Percentiles rank a stretch among this genome's conserved stretches.
These are phyloP conservation scores for Dendrothele bispora DNA, from an alignment of 768 basidiomycete species.

Conservation along the genomic window DNA sequence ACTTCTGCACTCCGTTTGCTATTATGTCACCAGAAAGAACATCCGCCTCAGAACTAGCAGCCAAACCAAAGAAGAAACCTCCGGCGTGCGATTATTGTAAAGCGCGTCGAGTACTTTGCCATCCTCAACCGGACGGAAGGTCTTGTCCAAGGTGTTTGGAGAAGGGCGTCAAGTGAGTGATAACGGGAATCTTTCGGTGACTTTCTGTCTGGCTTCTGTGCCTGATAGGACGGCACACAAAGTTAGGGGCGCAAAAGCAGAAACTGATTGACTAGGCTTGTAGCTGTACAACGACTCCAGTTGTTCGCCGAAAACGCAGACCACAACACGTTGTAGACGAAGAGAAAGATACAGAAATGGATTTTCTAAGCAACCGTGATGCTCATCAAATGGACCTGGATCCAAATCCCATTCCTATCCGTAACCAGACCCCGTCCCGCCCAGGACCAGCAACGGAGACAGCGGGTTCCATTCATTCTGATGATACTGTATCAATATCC, in stretches of 20 bases:
- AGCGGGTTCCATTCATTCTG: not conserved
- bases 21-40: no score
- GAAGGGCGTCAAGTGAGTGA: slow-evolving; percentile 9
- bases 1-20: no score
- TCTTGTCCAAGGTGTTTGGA: slow-evolving; percentile 14
- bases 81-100: slow-evolving; percentile 13
- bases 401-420: not conserved
- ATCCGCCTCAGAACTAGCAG: no score
- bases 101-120: slow-evolving; percentile 8
- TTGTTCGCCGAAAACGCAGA: not conserved
- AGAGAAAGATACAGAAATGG: no score
- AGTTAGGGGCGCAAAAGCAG: no score
- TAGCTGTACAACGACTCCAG: slow-evolving; percentile 12
- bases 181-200: no score
- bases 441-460: not conserved
- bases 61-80: no score
- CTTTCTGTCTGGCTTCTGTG: not conserved
- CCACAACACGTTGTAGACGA: not conserved
- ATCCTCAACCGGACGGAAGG: not conserved
- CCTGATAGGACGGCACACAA: no score
- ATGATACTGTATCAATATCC: not conserved
- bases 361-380: no score
- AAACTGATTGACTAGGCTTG: not conserved
- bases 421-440: not conserved
- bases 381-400: no score